Conservation (phyloP, 768 basidiomycete species). For the Melanogaster broomeanus region DNA sequence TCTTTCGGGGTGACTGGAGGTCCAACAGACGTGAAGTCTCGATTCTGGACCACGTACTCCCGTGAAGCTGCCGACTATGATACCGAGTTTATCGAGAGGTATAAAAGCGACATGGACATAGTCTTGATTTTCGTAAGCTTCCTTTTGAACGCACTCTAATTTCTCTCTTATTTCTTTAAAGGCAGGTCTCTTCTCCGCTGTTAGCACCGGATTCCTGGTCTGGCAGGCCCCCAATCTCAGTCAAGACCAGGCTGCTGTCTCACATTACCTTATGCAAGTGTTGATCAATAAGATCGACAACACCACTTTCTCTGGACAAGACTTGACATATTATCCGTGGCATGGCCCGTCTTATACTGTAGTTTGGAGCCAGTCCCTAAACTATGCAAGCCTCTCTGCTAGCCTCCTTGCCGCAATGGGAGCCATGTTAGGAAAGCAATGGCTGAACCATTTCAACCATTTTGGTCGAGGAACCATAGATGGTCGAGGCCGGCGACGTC, state of each 20-base stretch:
- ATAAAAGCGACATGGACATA: constrained; percentile 12
- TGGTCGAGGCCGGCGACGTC: constrained; percentile 2
- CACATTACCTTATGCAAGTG: not conserved
- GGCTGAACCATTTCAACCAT: constrained; percentile 5
- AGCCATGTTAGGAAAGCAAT: constrained; percentile 10
- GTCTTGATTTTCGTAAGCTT: constrained; percentile 8
- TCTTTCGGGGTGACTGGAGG: not conserved
- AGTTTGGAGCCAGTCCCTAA: constrained; percentile 14
- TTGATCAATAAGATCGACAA: not conserved
- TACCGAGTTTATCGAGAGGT: constrained; percentile 5
- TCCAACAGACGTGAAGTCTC: constrained; percentile 5
- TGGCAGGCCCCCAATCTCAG: constrained; percentile 1
- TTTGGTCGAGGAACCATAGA: constrained; percentile 2
- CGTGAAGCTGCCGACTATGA: constrained; percentile 4
- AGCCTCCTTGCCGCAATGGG: constrained; percentile 15
- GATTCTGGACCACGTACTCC: constrained; percentile 1
- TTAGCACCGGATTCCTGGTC: constrained; percentile 1
- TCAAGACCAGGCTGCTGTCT: not conserved
- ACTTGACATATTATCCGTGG: not conserved
- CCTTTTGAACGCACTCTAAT: not conserved
- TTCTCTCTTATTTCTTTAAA: not conserved
- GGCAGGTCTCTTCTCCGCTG: constrained; percentile 6
- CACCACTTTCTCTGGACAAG: not conserved
- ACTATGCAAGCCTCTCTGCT: constrained; percentile 13
- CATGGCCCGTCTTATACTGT: not conserved